Evolutionary conservation across 805 yeast genomes (phyloP).

Genomic region (Lipomyces yamanashiensis): DNA sequence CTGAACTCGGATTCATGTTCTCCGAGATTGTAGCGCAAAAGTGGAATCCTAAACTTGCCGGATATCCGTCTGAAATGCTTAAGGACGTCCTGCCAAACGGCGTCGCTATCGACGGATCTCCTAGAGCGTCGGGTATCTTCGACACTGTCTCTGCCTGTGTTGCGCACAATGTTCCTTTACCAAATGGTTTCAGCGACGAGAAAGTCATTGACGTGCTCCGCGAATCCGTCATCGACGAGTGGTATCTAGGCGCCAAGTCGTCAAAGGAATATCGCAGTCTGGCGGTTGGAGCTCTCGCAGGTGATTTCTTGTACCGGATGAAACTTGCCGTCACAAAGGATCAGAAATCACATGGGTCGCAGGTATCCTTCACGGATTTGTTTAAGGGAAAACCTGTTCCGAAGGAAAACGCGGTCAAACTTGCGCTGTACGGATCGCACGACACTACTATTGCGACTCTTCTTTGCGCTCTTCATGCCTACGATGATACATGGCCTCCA

Average conservation of each 20-base stretch:
- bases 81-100: conserved; percentile 34
- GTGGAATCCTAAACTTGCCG: conserved; percentile 36
- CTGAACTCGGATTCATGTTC: conserved; percentile 35
- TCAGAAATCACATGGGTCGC: not conserved
- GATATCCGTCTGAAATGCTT: conserved; percentile 29
- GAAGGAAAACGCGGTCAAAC: conserved; percentile 23
- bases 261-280: conserved; percentile 33
- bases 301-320: conserved; percentile 33
- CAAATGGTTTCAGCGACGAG: conserved; percentile 27
- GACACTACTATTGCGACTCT: conserved; percentile 38
- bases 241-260: conserved; percentile 35
- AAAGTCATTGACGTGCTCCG: conserved; percentile 18
- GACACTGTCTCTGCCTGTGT: conserved; percentile 33
- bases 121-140: conserved; percentile 37
- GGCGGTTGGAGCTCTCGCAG: conserved; percentile 38
- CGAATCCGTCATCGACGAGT: conserved; percentile 34
- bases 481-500: conserved; percentile 37
- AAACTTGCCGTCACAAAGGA: conserved; percentile 27
- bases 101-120: conserved; percentile 36
- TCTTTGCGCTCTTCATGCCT: conserved; percentile 32
- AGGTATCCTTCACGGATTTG: not conserved
- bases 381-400: conserved; percentile 1
- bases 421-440: conserved; percentile 38
- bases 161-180: conserved; percentile 28
- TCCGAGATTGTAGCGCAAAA: conserved; percentile 34